Percentiles rank a stretch among this genome's conserved stretches.
These are phyloP conservation scores for Pisolithus sp. DNA, from an alignment of 768 basidiomycete genomes.

Conservation along the genomic window DNA sequence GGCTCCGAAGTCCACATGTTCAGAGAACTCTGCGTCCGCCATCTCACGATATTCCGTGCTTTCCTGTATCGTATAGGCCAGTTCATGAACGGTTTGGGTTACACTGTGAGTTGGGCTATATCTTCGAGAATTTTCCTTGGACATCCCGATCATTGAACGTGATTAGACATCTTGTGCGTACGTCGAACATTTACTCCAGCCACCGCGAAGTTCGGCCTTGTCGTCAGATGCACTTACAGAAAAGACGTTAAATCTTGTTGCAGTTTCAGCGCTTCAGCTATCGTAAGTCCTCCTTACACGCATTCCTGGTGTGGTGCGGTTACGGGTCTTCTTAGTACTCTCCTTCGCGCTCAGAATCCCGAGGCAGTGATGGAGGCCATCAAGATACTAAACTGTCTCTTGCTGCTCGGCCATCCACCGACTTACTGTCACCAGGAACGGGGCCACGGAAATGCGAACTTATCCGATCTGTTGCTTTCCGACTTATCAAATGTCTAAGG, in stretches of 20 bases:
- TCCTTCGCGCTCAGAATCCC: conserved; percentile 19
- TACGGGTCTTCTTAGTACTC: conserved; percentile 8
- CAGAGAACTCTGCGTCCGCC: conserved; percentile 4
- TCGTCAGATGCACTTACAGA: conserved; percentile 10
- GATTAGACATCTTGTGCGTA: conserved; percentile 22
- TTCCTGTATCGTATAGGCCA: conserved; percentile 29
- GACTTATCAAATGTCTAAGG: conserved; percentile 15
- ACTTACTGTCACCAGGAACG: conserved; percentile 6
- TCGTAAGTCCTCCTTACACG: conserved; percentile 31
- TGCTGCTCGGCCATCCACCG: conserved; percentile 15
- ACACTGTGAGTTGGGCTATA: conserved; percentile 21
- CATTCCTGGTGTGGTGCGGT: neutral
- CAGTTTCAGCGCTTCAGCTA: conserved; percentile 38
- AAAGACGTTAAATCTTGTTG: conserved; percentile 46
- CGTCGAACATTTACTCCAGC: conserved; percentile 34
- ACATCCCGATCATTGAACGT: neutral
- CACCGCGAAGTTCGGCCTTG: conserved; percentile 7
- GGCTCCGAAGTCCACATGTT: neutral
- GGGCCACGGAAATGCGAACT: conserved; percentile 15
- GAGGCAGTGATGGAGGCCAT: conserved; percentile 13
- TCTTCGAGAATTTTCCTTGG: neutral
- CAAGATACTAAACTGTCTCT: conserved; percentile 9
- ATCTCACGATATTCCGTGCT: conserved; percentile 26
- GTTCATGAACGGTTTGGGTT: conserved; percentile 21
- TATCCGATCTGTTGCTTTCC: conserved; percentile 14